Base-by-base conservation (phyloP, 2,329 filamentous ascomycete species). In the Elsinoe fawcettii region DNA sequence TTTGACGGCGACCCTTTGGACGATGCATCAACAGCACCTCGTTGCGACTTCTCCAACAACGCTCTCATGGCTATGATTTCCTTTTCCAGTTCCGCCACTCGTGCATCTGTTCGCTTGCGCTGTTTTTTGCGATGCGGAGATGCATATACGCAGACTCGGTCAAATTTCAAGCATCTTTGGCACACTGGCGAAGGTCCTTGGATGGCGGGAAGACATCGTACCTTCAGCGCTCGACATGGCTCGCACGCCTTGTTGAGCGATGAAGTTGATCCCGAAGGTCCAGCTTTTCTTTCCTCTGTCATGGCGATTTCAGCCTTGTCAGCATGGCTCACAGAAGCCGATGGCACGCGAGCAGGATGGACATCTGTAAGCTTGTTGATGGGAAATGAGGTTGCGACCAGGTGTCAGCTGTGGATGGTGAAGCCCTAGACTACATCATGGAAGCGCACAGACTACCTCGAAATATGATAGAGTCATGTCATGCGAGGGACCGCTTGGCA, bases 1-100 rank as follows among this genome's bases (percentile, higher is more conserved):
- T 32, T 30, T 3, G 44, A 20, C 20, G 49, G 18, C 3, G 49
- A 53, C 11, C 14, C 18, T 53, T 25, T 53, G 3, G 49, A 37
- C 7, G 49, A 39, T 12, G 16, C 11, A 11, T 30, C 14, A 20
- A 6, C 41, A 9, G 20, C 9, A 16, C 37, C 12, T 9, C 22
- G 30, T 22, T 59, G 51, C 53, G 59, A 63, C 41, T 70, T 62
- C 66, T 69, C 67, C 34, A 75, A 63, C 53, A 66, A 66, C 18
- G 70, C 69, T 27, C 72, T 67, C 66, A 75, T 69, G 0, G 69
- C 68, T 55, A 71, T 66, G 60, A 76, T 73, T 60, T 75, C 73
- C 60, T 70, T 69, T 65, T 76, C 74, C 51, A 76, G 63, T 60
- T 75, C 73, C 36, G 73, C 71, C 3, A 76, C 73, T 23, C 74